Evolutionary conservation across 208 protist species (phyloP).

Genomic region (Crithidia sp.): DNA sequence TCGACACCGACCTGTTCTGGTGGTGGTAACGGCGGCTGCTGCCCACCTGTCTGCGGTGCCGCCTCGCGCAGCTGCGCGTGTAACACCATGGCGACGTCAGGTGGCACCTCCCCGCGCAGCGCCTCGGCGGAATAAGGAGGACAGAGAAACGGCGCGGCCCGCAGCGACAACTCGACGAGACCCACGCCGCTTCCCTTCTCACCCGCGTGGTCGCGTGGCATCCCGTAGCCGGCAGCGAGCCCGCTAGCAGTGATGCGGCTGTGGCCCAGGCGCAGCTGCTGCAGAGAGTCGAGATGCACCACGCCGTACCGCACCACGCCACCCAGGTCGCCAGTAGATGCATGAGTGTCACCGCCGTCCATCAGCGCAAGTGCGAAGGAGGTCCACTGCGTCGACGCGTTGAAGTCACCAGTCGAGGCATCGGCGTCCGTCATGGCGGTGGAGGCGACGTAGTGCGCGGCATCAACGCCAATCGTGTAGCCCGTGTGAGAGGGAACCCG

Average conservation of each 20-base stretch:
- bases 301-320: conserved; percentile 8
- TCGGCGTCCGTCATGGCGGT: not conserved
- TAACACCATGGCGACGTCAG: not conserved
- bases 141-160: not conserved
- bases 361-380: too few species aligned
- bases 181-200: not conserved
- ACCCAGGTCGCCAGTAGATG: not conserved
- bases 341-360: too few species aligned
- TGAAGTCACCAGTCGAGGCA: not conserved
- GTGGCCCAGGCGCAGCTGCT: conserved; percentile 6
- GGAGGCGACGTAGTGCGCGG: not conserved
- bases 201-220: not conserved
- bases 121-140: not conserved
- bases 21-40: not conserved
- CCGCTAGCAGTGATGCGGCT: conserved; percentile 11
- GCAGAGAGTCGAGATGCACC: not conserved
- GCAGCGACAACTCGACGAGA: conserved; percentile 1
- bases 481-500: not conserved
- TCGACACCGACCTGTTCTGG: too few species aligned
- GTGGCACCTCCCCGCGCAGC: conserved; percentile 1
- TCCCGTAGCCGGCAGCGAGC: conserved; percentile 5
- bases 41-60: not conserved
- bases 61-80: not conserved
- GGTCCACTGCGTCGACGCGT: not conserved
- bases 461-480: conserved; percentile 14